Conservation (phyloP, 2,329 filamentous ascomycete genomes). For the Calonectria montana region DNA sequence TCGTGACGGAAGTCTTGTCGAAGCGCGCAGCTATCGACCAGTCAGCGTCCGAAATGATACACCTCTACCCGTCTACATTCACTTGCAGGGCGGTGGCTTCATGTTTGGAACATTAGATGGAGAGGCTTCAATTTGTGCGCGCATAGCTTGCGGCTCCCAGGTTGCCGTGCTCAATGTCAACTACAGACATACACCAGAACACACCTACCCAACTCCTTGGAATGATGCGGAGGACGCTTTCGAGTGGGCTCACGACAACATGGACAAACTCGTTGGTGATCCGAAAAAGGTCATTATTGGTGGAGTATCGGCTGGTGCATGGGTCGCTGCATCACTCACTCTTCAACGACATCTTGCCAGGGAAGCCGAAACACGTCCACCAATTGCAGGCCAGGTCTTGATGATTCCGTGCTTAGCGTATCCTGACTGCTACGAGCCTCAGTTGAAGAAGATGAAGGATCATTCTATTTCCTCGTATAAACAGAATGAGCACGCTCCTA, state of each 20-base stretch:
- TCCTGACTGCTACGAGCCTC: conserved; percentile 35
- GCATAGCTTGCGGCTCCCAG: conserved; percentile 54
- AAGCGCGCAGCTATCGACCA: conserved; percentile 38
- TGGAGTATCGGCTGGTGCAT: conserved; percentile 61
- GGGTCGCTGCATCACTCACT: conserved; percentile 54
- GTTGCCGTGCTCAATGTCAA: conserved; percentile 65
- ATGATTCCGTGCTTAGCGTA: conserved; percentile 59
- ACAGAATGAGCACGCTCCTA: conserved; percentile 60
- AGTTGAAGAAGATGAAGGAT: conserved; percentile 50
- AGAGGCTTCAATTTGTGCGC: conserved; percentile 64
- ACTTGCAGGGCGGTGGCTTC: conserved; percentile 68
- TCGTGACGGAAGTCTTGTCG: conserved; percentile 28
- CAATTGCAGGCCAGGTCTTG: conserved; percentile 61
- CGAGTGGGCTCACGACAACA: conserved; percentile 59
- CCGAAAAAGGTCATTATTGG: conserved; percentile 54
- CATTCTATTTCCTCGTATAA: conserved; percentile 56
- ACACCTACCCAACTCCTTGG: conserved; percentile 63
- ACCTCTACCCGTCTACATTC: conserved; percentile 61
- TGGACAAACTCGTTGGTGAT: conserved; percentile 16
- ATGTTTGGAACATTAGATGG: conserved; percentile 64
- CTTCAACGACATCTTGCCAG: conserved; percentile 50
- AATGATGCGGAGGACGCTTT: conserved; percentile 66
- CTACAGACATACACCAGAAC: conserved; percentile 69
- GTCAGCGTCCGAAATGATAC: conserved; percentile 37
- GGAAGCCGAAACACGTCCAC: conserved; percentile 27